Percentiles rank a stretch among this genome's conserved stretches.
These are phyloP conservation scores for Apiotrichum brassicae DNA, from an alignment of 1,284 basidiomycete genomes.

Conservation along the genomic window DNA sequence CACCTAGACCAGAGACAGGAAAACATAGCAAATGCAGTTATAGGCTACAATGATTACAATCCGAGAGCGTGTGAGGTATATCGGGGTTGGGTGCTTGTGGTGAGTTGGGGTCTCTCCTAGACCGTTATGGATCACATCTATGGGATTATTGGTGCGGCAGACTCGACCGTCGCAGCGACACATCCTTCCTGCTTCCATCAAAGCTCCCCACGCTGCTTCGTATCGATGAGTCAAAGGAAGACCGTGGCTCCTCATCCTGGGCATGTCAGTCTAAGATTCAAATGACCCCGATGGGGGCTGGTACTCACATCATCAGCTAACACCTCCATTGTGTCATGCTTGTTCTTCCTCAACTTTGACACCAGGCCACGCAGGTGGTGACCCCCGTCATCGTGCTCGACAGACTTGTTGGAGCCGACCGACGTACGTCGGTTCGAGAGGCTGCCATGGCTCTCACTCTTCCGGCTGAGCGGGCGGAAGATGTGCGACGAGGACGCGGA, in stretches of 20 bases:
- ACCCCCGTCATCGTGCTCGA: neutral
- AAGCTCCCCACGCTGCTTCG: neutral
- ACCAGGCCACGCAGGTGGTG: neutral
- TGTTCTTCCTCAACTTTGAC: neutral
- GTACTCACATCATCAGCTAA: neutral
- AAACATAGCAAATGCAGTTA: too few relatives aligned
- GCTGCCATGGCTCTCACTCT: too few relatives aligned
- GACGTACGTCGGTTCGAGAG: neutral
- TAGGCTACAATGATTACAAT: too few relatives aligned
- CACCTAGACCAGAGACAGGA: too few relatives aligned
- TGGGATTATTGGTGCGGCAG: too few relatives aligned
- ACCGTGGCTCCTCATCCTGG: neutral
- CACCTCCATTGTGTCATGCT: conserved; percentile 1
- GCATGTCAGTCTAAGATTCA: neutral
- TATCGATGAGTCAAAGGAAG: neutral
- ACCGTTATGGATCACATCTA: too few relatives aligned
- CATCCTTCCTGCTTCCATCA: neutral
- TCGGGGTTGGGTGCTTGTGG: too few relatives aligned
- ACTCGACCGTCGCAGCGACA: too few relatives aligned
- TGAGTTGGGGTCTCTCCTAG: too few relatives aligned
- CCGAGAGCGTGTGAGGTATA: too few relatives aligned
- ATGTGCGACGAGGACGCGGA: neutral
- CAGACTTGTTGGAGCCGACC: neutral
- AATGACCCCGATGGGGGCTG: too few relatives aligned
- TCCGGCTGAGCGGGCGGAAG: neutral